Evolutionary conservation across 2,329 filamentous ascomycete species (phyloP).

Genomic region (Paramyrothecium roridum): DNA sequence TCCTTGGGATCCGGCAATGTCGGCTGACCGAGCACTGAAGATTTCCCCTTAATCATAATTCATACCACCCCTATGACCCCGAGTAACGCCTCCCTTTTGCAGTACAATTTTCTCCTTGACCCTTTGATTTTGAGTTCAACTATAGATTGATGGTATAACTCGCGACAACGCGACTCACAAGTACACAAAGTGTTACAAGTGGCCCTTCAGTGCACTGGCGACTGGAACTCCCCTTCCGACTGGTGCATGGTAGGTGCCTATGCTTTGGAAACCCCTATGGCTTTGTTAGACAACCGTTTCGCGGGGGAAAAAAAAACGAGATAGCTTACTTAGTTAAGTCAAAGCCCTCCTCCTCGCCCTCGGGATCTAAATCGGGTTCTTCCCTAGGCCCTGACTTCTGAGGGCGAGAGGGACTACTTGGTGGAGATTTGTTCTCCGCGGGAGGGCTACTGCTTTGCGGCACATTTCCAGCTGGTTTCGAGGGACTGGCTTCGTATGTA

Average conservation of each 20-base stretch:
- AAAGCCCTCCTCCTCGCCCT: slow-evolving; percentile 48
- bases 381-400: slow-evolving; percentile 22
- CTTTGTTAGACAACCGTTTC: background rate
- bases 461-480: slow-evolving; percentile 39
- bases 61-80: too few relatives aligned
- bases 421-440: slow-evolving; percentile 45
- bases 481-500: slow-evolving; percentile 56
- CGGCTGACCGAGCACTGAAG: too few relatives aligned
- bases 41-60: too few relatives aligned
- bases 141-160: too few relatives aligned
- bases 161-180: too few relatives aligned
- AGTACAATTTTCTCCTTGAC: too few relatives aligned
- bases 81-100: too few relatives aligned
- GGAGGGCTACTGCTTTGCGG: slow-evolving; percentile 60
- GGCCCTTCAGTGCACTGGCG: background rate
- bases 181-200: background rate
- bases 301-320: background rate
- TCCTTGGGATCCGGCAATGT: too few relatives aligned
- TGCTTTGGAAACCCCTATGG: slow-evolving; percentile 61
- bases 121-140: too few relatives aligned
- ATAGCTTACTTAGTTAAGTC: slow-evolving; percentile 55
- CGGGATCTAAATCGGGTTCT: slow-evolving; percentile 21
- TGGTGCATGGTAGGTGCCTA: slow-evolving; percentile 59
- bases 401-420: slow-evolving; percentile 47
- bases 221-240: slow-evolving; percentile 34